Percentiles rank a stretch among this genome's conserved stretches.
Conservation (phyloP, 2,329 filamentous ascomycete species). For the Grosmannia huntii region DNA sequence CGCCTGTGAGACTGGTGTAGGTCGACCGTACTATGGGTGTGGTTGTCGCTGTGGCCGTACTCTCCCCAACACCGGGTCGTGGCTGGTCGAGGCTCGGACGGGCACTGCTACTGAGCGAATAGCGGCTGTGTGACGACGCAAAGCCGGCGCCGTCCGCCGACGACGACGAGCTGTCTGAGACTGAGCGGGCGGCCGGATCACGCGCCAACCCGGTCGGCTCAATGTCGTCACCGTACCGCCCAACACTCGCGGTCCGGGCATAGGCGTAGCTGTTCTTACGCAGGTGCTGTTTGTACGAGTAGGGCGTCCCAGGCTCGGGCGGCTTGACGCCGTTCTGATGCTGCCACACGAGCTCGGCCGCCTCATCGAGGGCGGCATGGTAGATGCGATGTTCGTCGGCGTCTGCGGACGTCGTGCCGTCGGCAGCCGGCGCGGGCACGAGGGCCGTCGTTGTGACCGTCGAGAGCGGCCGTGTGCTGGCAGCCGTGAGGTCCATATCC, state of each 20-base stretch:
- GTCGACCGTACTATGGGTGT: slow-evolving; percentile 16
- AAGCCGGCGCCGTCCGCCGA: slow-evolving; percentile 27
- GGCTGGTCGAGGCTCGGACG: slow-evolving; percentile 21
- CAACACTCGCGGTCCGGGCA: slow-evolving; percentile 48
- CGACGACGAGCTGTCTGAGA: slow-evolving; percentile 36
- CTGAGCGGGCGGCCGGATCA: slow-evolving; percentile 29
- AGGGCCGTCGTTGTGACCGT: neutral
- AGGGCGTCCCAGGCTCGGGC: slow-evolving; percentile 49
- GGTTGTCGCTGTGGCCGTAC: neutral
- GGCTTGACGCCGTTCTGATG: slow-evolving; percentile 50
- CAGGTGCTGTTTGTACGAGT: slow-evolving; percentile 55
- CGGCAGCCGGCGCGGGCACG: neutral
- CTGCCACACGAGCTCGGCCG: slow-evolving; percentile 65
- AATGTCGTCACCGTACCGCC: slow-evolving; percentile 34
- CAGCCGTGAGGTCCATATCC: slow-evolving; percentile 49
- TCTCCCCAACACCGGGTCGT: no score
- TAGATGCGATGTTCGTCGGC: slow-evolving; percentile 50
- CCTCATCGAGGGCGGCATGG: slow-evolving; percentile 60
- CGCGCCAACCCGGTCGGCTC: slow-evolving; percentile 32
- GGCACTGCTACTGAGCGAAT: slow-evolving; percentile 11
- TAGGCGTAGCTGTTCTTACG: slow-evolving; percentile 60
- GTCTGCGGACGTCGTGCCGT: slow-evolving; percentile 37
- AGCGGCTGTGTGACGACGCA: slow-evolving; percentile 12
- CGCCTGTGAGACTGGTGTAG: slow-evolving; percentile 27
- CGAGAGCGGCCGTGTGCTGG: neutral